These are phyloP conservation scores for Avena insularis DNA, from an alignment of 176 grass and related monocot species.

Conservation along the genomic window DNA sequence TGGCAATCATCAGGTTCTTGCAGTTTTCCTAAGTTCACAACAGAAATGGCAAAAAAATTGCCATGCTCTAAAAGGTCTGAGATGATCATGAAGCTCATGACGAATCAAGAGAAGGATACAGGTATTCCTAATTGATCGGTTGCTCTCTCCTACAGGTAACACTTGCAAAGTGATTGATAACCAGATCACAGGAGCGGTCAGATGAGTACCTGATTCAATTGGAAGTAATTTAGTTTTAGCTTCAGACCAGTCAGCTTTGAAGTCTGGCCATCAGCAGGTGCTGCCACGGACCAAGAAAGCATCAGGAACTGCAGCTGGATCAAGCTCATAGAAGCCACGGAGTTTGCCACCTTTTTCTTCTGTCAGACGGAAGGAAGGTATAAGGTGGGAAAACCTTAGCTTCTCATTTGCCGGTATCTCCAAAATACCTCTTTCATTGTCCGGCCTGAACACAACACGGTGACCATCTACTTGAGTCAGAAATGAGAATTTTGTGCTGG, in stretches of 20 bases:
- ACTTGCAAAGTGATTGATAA: constrained; percentile 17
- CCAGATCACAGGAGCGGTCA: neutral
- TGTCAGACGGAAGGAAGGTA: constrained; percentile 63
- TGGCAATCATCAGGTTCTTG: neutral
- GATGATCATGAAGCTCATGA: constrained; percentile 3
- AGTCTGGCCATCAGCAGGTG: constrained; percentile 19
- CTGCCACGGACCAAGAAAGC: constrained; percentile 37
- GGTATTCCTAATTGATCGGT: neutral
- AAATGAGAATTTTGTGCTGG: constrained; percentile 43
- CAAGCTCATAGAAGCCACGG: constrained; percentile 70
- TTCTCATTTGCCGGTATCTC: constrained; percentile 55
- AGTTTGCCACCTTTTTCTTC: constrained; percentile 58
- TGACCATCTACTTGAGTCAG: constrained; percentile 64
- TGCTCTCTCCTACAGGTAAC: constrained; percentile 2
- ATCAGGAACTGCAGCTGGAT: constrained; percentile 70
- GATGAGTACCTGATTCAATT: constrained; percentile 12
- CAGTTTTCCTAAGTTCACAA: neutral
- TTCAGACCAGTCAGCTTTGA: constrained; percentile 13
- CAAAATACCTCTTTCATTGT: constrained; percentile 35
- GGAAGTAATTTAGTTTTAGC: constrained; percentile 5
- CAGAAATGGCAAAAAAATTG: constrained; percentile 1
- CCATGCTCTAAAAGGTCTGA: neutral
- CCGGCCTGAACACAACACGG: constrained; percentile 57
- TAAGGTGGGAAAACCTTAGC: constrained; percentile 72
- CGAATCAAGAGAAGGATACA: neutral